These are phyloP conservation scores for Henckelia pumila DNA, from an alignment of 257 asterid species.

Conservation along the genomic window DNA sequence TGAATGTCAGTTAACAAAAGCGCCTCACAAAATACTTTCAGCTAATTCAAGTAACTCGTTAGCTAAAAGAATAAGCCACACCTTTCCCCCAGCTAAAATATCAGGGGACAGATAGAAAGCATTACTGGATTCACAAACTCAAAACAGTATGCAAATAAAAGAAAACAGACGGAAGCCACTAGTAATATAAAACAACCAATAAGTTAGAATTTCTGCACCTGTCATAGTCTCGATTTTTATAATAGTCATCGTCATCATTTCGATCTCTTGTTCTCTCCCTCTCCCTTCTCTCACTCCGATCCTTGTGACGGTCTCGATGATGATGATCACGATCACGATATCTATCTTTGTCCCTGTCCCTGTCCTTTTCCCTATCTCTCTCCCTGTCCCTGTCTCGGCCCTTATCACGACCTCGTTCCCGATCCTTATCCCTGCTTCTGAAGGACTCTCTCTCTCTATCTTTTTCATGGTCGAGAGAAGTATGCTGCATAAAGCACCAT, in stretches of 20 bases:
- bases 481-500: slow-evolving; percentile 38
- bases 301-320: slow-evolving; percentile 35
- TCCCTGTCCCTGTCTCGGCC: slow-evolving; percentile 33
- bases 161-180: background rate
- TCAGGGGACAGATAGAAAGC: background rate
- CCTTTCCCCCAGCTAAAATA: background rate
- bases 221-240: slow-evolving; percentile 66
- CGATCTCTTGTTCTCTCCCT: slow-evolving; percentile 36
- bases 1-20: background rate
- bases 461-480: slow-evolving; percentile 46
- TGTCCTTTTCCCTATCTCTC: slow-evolving; percentile 43
- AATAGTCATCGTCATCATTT: slow-evolving; percentile 56
- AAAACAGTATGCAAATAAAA: slow-evolving; percentile 2
- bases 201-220: slow-evolving; percentile 42
- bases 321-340: slow-evolving; percentile 37
- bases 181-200: background rate
- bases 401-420: slow-evolving; percentile 42
- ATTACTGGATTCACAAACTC: background rate
- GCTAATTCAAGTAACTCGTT: background rate
- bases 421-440: slow-evolving; percentile 48
- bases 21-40: background rate
- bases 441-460: slow-evolving; percentile 47
- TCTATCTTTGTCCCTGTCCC: slow-evolving; percentile 37
- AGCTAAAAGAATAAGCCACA: slow-evolving; percentile 1
- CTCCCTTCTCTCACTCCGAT: slow-evolving; percentile 29